Evolutionary conservation across 2,329 filamentous ascomycete genomes (phyloP).

Genomic region (Proliferodiscus dingleyae): DNA sequence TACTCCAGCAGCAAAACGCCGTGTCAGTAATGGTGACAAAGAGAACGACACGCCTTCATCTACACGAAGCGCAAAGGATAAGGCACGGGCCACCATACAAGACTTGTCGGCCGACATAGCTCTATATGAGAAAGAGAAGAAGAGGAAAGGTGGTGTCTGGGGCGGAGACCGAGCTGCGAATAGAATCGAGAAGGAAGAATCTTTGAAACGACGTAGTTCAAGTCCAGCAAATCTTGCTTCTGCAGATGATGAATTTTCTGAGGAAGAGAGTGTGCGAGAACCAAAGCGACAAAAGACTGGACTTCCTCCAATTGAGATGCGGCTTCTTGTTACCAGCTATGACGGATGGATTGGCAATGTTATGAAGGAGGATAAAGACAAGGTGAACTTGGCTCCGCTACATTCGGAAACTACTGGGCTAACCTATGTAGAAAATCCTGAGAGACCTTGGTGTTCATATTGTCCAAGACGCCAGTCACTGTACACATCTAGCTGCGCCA

Average conservation of each 20-base stretch:
- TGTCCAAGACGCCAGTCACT: conserved; percentile 67
- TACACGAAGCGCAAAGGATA: conserved; percentile 81
- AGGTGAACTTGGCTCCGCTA: conserved; percentile 48
- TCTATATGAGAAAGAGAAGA: conserved; percentile 89
- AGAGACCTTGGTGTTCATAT: conserved; percentile 79
- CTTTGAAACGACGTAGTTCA: conserved; percentile 29
- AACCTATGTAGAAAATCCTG: conserved; percentile 63
- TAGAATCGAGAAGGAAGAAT: conserved; percentile 47
- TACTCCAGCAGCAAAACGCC: conserved; percentile 50
- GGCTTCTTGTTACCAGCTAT: conserved; percentile 79
- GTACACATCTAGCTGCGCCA: conserved; percentile 84
- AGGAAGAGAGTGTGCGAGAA: conserved; percentile 43
- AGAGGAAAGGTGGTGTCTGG: conserved; percentile 58
- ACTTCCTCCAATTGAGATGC: conserved; percentile 63
- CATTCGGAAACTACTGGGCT: conserved; percentile 10
- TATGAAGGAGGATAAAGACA: conserved; percentile 73
- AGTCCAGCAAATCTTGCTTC: conserved; percentile 36
- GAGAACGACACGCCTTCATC: conserved; percentile 80
- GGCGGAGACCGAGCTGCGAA: conserved; percentile 60
- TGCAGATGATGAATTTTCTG: conserved; percentile 41
- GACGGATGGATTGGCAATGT: conserved; percentile 71
- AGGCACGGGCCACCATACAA: conserved; percentile 73
- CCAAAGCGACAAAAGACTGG: conserved; percentile 53
- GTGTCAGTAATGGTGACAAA: conserved; percentile 58
- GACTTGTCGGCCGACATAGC: conserved; percentile 78